Base-by-base conservation (phyloP, 148 eudicot species). In the Rhododendron mucronatum region DNA sequence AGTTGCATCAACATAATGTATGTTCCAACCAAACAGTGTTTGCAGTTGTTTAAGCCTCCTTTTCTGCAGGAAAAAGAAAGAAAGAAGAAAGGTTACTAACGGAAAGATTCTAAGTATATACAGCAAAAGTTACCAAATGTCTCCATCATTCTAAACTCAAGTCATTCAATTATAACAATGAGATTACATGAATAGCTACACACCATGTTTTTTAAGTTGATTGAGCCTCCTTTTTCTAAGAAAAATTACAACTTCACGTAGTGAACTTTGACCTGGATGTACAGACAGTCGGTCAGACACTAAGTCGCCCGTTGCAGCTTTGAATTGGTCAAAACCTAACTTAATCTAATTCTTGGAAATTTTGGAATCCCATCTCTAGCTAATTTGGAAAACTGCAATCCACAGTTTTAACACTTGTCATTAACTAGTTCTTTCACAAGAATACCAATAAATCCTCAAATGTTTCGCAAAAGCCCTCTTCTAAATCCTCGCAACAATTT, bases 1-100 rank as follows among this genome's bases (percentile, higher is more conserved):
- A 7, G 99, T 94, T 79, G 95, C 93, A 90, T 95, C 96, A 45
- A 97, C 92, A 88, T 84, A 91, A 85, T 93, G 91, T 86, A 95
- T 93, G 84, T 91, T 88, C 98, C 98, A 97, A 47, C 94, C 98
- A 78, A 93, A 97, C 84, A 94, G 86, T 28, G 89, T 88, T 79
- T 94, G 91, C 87, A 97, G 92, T 57, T 92, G 90, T 44, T 73
- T 91, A 82, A 97, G 89, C 89, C 98, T 94, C 92, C 98, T 91
- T 89, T 91, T 97, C 99, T 97, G 94, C 73, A 44, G 37, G 13
- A 1, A 20, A 16, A 15, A 13, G 3, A 11, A 11, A 2, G 35
- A 33, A 33, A 63, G 35, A 20, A 28, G 35, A 44, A 85, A 57
- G 86, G 76, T 20, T 78, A 79, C 37, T 16, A 83, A 63, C 53